Conservation (phyloP, 495 filamentous ascomycete species). For the Annulohypoxylon nitens region DNA sequence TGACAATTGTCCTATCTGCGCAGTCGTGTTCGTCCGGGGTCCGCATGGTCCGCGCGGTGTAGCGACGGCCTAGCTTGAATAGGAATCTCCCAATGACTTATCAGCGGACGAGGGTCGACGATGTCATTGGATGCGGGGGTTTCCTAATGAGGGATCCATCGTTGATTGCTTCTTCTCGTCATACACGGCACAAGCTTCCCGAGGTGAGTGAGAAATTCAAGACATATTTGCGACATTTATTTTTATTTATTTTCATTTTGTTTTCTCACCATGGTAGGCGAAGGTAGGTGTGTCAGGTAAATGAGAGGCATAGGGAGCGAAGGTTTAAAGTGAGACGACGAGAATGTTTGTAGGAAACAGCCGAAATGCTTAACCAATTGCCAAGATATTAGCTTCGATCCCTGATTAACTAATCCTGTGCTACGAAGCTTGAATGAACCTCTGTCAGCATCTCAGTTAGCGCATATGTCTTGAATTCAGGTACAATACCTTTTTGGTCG, state of each 20-base stretch:
- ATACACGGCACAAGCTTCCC: neutral
- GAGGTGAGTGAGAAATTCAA: neutral
- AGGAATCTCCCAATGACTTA: conserved; percentile 41
- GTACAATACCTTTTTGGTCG: neutral
- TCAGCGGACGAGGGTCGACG: conserved; percentile 13
- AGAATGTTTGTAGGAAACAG: too few species aligned
- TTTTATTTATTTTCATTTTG: neutral
- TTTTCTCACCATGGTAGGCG: neutral
- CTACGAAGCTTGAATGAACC: neutral
- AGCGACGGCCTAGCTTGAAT: conserved; percentile 35
- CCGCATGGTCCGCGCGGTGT: conserved; percentile 17
- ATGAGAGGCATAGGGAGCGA: neutral
- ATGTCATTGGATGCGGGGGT: conserved; percentile 36
- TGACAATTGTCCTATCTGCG: conserved; percentile 29
- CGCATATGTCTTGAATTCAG: neutral
- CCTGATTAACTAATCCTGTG: neutral
- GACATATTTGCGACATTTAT: conserved; percentile 3
- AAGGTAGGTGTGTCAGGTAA: neutral
- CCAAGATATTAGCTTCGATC: neutral
- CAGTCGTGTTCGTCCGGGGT: conserved; percentile 22
- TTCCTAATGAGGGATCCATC: conserved; percentile 19
- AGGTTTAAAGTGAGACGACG: neutral
- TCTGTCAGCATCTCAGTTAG: neutral
- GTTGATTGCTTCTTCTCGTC: conserved; percentile 14
- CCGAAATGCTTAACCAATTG: neutral